Base-by-base conservation (phyloP, 2,329 filamentous ascomycete genomes). In the Colletotrichum phormii region DNA sequence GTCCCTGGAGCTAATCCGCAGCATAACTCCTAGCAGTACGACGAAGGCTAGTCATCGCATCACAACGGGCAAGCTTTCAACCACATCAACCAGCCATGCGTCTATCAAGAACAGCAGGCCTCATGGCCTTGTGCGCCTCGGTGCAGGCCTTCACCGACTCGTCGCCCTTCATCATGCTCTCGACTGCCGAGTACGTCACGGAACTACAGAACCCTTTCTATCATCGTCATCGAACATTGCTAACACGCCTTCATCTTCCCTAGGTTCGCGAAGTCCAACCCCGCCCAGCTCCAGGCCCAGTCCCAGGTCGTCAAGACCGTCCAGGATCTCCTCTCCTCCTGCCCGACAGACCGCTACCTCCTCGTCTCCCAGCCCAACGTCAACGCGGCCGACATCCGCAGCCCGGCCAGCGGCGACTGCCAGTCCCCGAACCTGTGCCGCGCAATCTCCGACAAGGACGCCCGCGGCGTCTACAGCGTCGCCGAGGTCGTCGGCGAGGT, bases 141-240 rank as follows among this genome's bases (percentile, higher is more conserved):
- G 91, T 88, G 57, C 85, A 90, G 74, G 95, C 94, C 31, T 97
- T 98, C 82, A 91, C 90, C 75, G 93, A 98, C 83, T 95, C 95
- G 2, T 95, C 94, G 67, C 96, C 97, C 22, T 97, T 98, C 83
- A 89, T 98, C 80, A 85, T 98, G 76, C 92, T 97, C 82, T 98
- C 96, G 37, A 96, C 93, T 58, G 89, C 93, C 75, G 86, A 92
- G 95, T 98, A 92, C 79, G 92, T 79, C 18, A 11, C 33, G 22
- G 22, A 59, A 42, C 9, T 24, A 24, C 33, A 37, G 55, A 33
- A 66, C 15, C 31, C 35, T 42, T 9, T 33, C 49, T 29, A 54
- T 33, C 61, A 8, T 59, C 24, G 18, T 35, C 15, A 65, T 74
- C 69, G 53, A 49, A 62, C 58, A 33, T 15, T 57, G 46, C 63